Conservation (phyloP, 1,284 basidiomycete genomes). For the Porphyrellus sp. region DNA sequence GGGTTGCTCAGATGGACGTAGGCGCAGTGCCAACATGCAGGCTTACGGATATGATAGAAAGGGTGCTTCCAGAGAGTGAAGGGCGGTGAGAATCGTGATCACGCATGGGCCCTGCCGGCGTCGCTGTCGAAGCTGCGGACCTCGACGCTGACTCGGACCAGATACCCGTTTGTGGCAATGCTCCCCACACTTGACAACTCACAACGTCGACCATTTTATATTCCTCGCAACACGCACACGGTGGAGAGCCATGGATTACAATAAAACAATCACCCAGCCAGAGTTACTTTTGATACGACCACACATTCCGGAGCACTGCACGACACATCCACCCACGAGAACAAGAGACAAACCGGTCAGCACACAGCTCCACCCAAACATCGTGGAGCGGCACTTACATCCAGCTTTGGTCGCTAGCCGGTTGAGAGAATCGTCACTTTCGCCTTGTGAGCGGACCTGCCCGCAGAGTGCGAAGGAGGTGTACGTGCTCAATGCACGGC, state of each 20-base stretch:
- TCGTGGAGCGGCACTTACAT: conserved; percentile 57
- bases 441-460: conserved; percentile 90
- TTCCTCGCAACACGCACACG: background rate
- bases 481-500: conserved; percentile 82
- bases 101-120: conserved; percentile 20
- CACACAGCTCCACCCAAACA: background rate
- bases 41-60: conserved; percentile 47
- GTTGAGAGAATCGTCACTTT: conserved; percentile 97
- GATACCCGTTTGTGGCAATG: conserved; percentile 27
- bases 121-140: conserved; percentile 12
- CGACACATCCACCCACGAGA: conserved; percentile 1
- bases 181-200: background rate
- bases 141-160: conserved; percentile 7
- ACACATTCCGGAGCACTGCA: conserved; percentile 71
- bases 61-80: conserved; percentile 36
- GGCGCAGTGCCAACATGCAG: background rate
- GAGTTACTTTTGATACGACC: conserved; percentile 69
- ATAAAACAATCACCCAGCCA: conserved; percentile 12
- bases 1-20: background rate
- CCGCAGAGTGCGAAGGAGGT: conserved; percentile 95
- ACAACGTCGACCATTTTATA: background rate
- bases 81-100: conserved; percentile 30
- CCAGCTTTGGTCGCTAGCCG: conserved; percentile 94
- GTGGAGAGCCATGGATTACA: conserved; percentile 14
- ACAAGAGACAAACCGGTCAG: conserved; percentile 7